Conservation (phyloP, 2,329 filamentous ascomycete species). For the Diaporthe sp. region DNA sequence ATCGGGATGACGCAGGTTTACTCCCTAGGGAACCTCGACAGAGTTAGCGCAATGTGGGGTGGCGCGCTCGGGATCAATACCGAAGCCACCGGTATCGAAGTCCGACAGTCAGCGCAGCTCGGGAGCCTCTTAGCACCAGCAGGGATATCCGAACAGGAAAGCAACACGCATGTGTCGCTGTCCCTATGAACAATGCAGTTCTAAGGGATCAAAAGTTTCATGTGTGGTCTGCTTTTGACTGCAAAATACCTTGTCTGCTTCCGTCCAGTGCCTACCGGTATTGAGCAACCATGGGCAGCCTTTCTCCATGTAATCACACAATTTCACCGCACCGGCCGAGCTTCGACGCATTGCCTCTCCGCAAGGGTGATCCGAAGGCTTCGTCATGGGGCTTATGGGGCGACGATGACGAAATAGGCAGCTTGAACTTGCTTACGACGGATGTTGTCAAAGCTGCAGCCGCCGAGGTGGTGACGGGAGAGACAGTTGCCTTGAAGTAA, state of each 20-base stretch:
- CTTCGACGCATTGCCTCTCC: not conserved
- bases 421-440: slow-evolving; percentile 43
- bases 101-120: not conserved
- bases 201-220: not conserved
- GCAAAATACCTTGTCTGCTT: not conserved
- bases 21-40: too few relatives aligned
- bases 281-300: not conserved
- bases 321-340: not conserved
- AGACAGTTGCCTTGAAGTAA: not conserved
- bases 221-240: not conserved
- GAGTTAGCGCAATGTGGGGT: not conserved
- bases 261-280: not conserved
- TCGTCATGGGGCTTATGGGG: slow-evolving; percentile 30
- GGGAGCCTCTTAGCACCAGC: not conserved
- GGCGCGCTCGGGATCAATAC: not conserved
- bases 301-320: not conserved
- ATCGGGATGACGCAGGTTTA: too few relatives aligned
- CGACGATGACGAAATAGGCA: slow-evolving; percentile 32
- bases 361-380: not conserved
- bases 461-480: slow-evolving; percentile 27
- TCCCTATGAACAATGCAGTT: not conserved
- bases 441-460: slow-evolving; percentile 35
- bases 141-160: not conserved
- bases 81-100: not conserved
- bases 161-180: not conserved